These are phyloP conservation scores for Penicillium canariense DNA, from an alignment of 495 filamentous ascomycete species.

Conservation along the genomic window DNA sequence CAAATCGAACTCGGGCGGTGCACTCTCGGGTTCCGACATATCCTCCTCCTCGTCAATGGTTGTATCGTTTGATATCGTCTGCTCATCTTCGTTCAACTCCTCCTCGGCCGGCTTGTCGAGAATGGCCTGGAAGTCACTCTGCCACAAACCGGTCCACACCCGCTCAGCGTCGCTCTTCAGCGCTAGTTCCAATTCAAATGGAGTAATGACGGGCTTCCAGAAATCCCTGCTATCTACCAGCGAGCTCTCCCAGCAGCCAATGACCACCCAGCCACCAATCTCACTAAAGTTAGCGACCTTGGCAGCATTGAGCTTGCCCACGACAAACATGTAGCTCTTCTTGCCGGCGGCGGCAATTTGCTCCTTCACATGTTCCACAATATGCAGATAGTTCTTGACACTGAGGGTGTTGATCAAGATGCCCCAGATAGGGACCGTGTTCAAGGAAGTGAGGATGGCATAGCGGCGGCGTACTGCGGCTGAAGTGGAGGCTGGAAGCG, in stretches of 20 bases:
- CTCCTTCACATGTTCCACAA: slow-evolving; percentile 66
- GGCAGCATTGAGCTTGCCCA: slow-evolving; percentile 92
- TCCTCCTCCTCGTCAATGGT: slow-evolving; percentile 34
- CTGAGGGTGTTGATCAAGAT: slow-evolving; percentile 94
- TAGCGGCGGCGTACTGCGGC: slow-evolving; percentile 78
- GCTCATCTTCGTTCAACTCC: slow-evolving; percentile 21
- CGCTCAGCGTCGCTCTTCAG: slow-evolving; percentile 67
- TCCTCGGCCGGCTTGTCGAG: slow-evolving; percentile 34
- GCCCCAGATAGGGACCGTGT: slow-evolving; percentile 79
- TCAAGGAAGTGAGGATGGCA: slow-evolving; percentile 75
- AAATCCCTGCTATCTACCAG: slow-evolving; percentile 83
- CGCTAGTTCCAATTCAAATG: slow-evolving; percentile 81
- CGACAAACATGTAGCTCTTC: slow-evolving; percentile 93
- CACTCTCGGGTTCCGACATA: slow-evolving; percentile 61
- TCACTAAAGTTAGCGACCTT: slow-evolving; percentile 97
- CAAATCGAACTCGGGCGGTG: slow-evolving; percentile 88
- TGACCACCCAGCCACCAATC: slow-evolving; percentile 92
- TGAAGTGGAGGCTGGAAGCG: slow-evolving; percentile 49
- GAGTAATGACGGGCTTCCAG: slow-evolving; percentile 83
- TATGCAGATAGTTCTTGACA: slow-evolving; percentile 83
- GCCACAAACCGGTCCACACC: slow-evolving; percentile 75
- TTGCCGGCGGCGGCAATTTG: slow-evolving; percentile 76
- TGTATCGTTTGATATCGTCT: slow-evolving; percentile 21
- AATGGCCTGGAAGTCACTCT: slow-evolving; percentile 66
- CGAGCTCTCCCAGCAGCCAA: slow-evolving; percentile 97